Conservation (phyloP, 2,329 filamentous ascomycete genomes). For the Biscogniauxia mediterranea region DNA sequence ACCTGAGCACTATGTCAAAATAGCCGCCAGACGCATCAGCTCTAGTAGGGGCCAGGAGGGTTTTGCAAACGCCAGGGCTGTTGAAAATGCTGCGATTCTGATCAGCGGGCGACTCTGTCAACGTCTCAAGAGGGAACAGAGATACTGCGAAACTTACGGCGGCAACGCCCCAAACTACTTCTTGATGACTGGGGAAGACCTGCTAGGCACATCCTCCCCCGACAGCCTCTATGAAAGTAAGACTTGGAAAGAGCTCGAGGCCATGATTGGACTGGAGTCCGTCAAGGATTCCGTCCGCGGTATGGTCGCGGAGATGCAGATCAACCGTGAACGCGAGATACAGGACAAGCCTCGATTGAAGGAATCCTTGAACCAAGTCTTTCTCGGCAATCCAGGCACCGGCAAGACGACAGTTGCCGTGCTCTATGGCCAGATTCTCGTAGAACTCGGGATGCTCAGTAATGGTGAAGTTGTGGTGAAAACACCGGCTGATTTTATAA, state of each 20-base stretch:
- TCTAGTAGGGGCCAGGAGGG: background rate
- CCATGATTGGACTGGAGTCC: slow-evolving; percentile 6
- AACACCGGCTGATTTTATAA: slow-evolving; percentile 6
- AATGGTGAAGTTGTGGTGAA: slow-evolving; percentile 10
- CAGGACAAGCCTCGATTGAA: background rate
- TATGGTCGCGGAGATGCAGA: background rate
- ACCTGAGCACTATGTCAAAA: slow-evolving; percentile 1
- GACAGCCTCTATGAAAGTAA: background rate
- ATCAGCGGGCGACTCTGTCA: background rate
- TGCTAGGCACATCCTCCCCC: slow-evolving; percentile 1
- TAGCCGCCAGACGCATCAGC: slow-evolving; percentile 4
- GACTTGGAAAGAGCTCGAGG: slow-evolving; percentile 3
- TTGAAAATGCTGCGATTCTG: background rate
- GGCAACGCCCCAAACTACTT: background rate
- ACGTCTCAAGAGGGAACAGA: background rate
- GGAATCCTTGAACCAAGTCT: slow-evolving; percentile 7
- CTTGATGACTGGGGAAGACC: background rate
- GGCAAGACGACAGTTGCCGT: slow-evolving; percentile 9
- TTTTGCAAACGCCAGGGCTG: slow-evolving; percentile 3
- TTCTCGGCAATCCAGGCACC: slow-evolving; percentile 9
- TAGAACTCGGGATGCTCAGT: slow-evolving; percentile 10
- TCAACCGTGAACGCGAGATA: slow-evolving; percentile 5
- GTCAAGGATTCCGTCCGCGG: slow-evolving; percentile 4
- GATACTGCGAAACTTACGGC: background rate
- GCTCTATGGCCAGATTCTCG: slow-evolving; percentile 10